A percentile compares a stretch with the other conserved stretches of the same genome.
Conservation (phyloP, 768 basidiomycete species). For the Rhodocollybia butyracea region DNA sequence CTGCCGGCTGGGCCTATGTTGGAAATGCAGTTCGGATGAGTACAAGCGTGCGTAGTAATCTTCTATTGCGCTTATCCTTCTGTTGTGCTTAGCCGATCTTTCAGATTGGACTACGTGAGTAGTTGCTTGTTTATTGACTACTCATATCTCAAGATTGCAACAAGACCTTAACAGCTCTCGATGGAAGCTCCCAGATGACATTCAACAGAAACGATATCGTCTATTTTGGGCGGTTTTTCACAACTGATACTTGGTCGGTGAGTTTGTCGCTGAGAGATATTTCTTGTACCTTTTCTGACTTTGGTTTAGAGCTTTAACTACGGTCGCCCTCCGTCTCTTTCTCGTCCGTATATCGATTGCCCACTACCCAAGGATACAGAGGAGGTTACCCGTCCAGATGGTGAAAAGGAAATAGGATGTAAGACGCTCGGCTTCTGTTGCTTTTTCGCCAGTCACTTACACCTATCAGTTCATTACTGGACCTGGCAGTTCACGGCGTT, state of each 20-base stretch:
- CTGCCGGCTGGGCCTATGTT: constrained; percentile 52
- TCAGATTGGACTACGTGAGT: constrained; percentile 56
- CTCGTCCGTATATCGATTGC: constrained; percentile 50
- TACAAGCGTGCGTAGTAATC: constrained; percentile 46
- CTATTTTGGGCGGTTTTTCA: constrained; percentile 73
- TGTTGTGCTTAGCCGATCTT: not conserved
- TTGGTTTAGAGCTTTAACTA: constrained; percentile 52
- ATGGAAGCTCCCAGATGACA: constrained; percentile 52
- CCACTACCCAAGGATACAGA: constrained; percentile 47
- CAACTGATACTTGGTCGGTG: constrained; percentile 61
- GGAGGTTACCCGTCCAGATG: constrained; percentile 28
- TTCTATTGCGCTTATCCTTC: not conserved
- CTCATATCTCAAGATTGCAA: not conserved
- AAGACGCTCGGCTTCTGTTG: constrained; percentile 13
- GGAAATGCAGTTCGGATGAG: constrained; percentile 58
- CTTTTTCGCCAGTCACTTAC: not conserved
- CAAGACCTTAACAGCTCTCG: constrained; percentile 58
- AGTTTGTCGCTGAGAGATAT: constrained; percentile 5
- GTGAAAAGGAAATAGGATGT: constrained; percentile 41
- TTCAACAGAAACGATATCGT: constrained; percentile 44
- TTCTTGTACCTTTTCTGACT: not conserved
- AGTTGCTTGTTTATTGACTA: not conserved
- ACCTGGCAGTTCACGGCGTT: constrained; percentile 50
- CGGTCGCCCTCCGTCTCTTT: constrained; percentile 58
- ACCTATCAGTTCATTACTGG: constrained; percentile 49